These are phyloP conservation scores for Fraxinus sp. DNA, from an alignment of 305 asterid genomes.

Conservation along the genomic window DNA sequence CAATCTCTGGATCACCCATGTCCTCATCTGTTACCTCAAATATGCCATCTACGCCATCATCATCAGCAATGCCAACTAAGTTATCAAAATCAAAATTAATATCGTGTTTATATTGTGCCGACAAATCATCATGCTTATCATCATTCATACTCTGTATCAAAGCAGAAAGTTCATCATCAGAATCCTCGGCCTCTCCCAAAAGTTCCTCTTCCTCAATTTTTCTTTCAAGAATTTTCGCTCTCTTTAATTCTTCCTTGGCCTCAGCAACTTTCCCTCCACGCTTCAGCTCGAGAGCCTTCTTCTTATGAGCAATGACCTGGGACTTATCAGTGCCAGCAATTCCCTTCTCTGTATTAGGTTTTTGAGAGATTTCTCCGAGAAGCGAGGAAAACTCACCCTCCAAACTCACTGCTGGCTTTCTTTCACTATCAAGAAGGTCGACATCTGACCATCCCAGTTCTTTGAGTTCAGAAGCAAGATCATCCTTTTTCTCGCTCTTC, in stretches of 20 bases:
- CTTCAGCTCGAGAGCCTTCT: constrained; percentile 83
- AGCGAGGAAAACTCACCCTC: constrained; percentile 90
- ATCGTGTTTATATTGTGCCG: constrained; percentile 36
- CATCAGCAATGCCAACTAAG: constrained; percentile 42
- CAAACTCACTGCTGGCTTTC: constrained; percentile 54
- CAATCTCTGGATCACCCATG: constrained; percentile 81
- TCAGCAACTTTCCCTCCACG: constrained; percentile 80
- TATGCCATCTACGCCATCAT: constrained; percentile 53
- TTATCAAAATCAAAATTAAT: constrained; percentile 49
- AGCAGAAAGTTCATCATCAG: constrained; percentile 82
- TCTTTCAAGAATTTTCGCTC: constrained; percentile 83
- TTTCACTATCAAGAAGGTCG: constrained; percentile 64
- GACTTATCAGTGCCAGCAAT: constrained; percentile 50
- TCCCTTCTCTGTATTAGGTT: constrained; percentile 48
- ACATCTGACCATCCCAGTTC: constrained; percentile 93
- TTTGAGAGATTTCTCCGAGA: constrained; percentile 58
- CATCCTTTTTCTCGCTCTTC: constrained; percentile 59
- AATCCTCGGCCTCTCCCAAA: constrained; percentile 73
- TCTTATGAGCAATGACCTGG: constrained; percentile 77
- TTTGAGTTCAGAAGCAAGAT: constrained; percentile 78
- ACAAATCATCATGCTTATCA: constrained; percentile 50
- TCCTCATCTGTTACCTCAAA: constrained; percentile 74
- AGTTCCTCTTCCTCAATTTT: constrained; percentile 93
- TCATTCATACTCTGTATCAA: constrained; percentile 59
- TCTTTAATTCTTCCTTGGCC: constrained; percentile 94